A percentile compares a stretch with the other conserved stretches of the same genome.
phyloP scores from a whole-genome alignment of 2,329 filamentous ascomycete species.

The Massarina eburnea region DNA sequence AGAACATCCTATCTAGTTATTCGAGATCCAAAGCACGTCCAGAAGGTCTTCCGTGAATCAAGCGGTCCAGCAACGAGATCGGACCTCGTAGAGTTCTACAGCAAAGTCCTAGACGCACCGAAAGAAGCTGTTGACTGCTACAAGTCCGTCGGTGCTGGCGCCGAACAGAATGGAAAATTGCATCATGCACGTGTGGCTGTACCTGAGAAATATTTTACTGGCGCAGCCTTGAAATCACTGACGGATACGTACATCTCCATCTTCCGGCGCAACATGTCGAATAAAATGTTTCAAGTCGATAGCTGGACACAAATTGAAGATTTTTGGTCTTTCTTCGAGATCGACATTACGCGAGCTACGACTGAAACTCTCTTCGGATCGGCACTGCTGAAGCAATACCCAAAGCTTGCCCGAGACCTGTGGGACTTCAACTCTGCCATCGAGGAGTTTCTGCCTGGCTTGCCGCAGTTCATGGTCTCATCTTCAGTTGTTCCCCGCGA shows the following conservation, averaged over 20 bases:
- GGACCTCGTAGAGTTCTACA: slow-evolving; percentile 8
- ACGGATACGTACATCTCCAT: slow-evolving; percentile 22
- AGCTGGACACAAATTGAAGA: slow-evolving; percentile 36
- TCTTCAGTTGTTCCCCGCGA: slow-evolving; percentile 20
- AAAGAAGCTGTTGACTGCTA: slow-evolving; percentile 9
- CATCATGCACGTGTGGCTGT: slow-evolving; percentile 8
- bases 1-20: slow-evolving; percentile 20
- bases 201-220: slow-evolving; percentile 18
- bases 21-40: slow-evolving; percentile 23
- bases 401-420: slow-evolving; percentile 27
- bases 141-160: neutral
- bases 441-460: slow-evolving; percentile 18
- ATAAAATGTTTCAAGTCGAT: slow-evolving; percentile 32
- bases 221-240: slow-evolving; percentile 8
- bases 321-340: slow-evolving; percentile 31
- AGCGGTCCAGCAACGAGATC: slow-evolving; percentile 9
- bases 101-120: slow-evolving; percentile 18
- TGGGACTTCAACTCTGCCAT: slow-evolving; percentile 25
- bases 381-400: slow-evolving; percentile 26
- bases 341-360: slow-evolving; percentile 27
- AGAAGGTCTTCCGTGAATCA: slow-evolving; percentile 15
- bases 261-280: slow-evolving; percentile 25
- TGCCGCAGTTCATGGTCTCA: slow-evolving; percentile 20
- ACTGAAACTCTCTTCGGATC: slow-evolving; percentile 28
- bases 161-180: slow-evolving; percentile 2